Evolutionary conservation across 345 rosid genomes (phyloP), one percentile per base, ranked within the genome.

Genomic region (Schrenkiella parvula): DNA sequence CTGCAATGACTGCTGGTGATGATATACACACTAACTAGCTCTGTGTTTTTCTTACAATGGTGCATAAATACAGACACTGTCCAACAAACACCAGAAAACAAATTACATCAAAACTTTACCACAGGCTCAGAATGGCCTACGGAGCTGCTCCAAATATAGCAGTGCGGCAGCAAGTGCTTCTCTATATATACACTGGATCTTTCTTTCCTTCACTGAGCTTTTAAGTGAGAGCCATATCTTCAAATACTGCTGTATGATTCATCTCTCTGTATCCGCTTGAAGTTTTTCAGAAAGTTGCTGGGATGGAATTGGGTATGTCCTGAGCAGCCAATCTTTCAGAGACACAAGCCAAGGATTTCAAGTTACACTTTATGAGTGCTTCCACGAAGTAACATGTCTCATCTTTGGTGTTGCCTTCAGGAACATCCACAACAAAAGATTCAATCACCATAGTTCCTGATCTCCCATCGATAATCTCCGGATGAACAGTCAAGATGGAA

Each of bases 381-480:
- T 87, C 80, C 14, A 91, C 98, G 19, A 95, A 91, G 84, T 84
- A 95, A 71, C 96, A 88, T 0, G 99, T 95, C 31, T 95, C 99
- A 10, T 95, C 99, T 76, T 76, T 78, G 10, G 99, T 91, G 80
- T 95, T 95, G 31, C 97, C 99, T 22, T 91, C 84, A 19, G 99
- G 99, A 66, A 89, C 96, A 68, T 95, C 99, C 23, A 95, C 98
- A 44, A 83, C 85, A 72, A 89, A 95, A 17, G 99, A 95, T 78
- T 95, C 99, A 6, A 91, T 82, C 62, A 91, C 97, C 83, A 95
- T 81, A 6, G 97, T 91, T 65, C 93, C 99, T 11, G 84, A 85
- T 54, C 89, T 91, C 64, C 96, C 99, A 44, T 95, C 99, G 1
- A 88, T 86, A n/a, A 87, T 80, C 83, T 91, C 91, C 0, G 97